These are phyloP conservation scores for Glycine soja DNA, from an alignment of 306 rosid genomes.

Conservation along the genomic window DNA sequence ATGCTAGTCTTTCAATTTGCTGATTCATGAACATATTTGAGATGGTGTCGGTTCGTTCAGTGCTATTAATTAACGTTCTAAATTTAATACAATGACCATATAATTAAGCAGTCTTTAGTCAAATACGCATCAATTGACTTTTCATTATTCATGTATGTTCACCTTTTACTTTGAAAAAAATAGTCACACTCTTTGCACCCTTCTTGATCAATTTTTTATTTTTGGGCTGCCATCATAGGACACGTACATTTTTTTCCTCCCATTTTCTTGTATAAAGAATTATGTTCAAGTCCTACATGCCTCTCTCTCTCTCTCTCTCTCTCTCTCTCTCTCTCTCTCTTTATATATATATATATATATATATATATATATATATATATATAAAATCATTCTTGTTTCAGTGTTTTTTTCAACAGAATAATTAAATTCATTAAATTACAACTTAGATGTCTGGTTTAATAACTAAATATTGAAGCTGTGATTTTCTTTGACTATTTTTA, in stretches of 20 bases:
- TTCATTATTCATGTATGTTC: not conserved
- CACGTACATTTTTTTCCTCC: not conserved
- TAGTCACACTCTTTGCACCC: no score
- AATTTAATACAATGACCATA: conserved; percentile 1
- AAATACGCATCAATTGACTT: not conserved
- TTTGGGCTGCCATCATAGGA: not conserved
- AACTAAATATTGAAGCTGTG: not conserved
- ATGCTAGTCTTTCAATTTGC: not conserved
- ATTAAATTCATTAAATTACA: not conserved
- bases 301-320: no score
- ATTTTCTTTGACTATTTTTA: not conserved
- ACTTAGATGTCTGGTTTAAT: not conserved
- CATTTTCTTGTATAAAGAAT: not conserved
- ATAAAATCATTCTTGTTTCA: not conserved
- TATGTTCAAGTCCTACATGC: not conserved
- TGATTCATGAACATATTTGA: not conserved
- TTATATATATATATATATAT: not conserved
- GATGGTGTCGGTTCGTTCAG: not conserved
- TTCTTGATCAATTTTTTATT: not conserved
- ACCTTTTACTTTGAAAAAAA: not conserved
- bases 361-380: not conserved
- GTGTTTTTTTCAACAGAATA: not conserved
- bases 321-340: no score
- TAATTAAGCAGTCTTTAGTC: not conserved
- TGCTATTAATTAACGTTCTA: not conserved